A percentile compares a stretch with the other conserved stretches of the same genome.
Conservation (phyloP, 805 yeast genomes). For the Saccharomycopsis sp. region DNA sequence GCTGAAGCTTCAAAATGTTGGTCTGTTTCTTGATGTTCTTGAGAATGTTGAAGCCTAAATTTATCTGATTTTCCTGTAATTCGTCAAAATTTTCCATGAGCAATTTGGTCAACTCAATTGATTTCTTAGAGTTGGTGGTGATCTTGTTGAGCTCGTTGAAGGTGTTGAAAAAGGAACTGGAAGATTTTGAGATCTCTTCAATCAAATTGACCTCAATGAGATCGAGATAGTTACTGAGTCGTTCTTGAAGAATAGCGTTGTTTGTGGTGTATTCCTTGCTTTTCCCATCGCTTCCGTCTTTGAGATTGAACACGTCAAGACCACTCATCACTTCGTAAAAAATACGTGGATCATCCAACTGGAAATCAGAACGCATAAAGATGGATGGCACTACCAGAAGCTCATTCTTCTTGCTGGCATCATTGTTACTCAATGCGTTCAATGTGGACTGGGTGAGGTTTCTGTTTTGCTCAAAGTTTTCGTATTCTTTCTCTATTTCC, state of each 20-base stretch:
- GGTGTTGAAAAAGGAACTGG: constrained; percentile 79
- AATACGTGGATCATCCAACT: constrained; percentile 81
- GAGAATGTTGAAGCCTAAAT: constrained; percentile 43
- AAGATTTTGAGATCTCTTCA: constrained; percentile 75
- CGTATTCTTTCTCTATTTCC: constrained; percentile 39
- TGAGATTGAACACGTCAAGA: constrained; percentile 33
- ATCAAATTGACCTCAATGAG: constrained; percentile 76
- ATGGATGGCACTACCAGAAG: constrained; percentile 56
- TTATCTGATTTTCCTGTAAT: constrained; percentile 44
- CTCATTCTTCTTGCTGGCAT: neutral
- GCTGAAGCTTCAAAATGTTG: constrained; percentile 59
- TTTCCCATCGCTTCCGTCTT: constrained; percentile 21
- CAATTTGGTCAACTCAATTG: constrained; percentile 40
- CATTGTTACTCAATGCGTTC: constrained; percentile 27
- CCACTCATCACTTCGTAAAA: constrained; percentile 69
- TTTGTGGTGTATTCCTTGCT: constrained; percentile 35
- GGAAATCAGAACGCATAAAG: constrained; percentile 60
- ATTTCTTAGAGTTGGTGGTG: constrained; percentile 43
- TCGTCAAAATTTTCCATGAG: constrained; percentile 40
- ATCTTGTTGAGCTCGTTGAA: constrained; percentile 70
- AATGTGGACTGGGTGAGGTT: constrained; percentile 38
- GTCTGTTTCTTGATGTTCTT: constrained; percentile 44
- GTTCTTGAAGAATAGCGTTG: constrained; percentile 61
- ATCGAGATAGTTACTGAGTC: constrained; percentile 76
- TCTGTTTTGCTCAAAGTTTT: constrained; percentile 36